A percentile compares a stretch with the other conserved stretches of the same genome.
phyloP scores from a whole-genome alignment of 192 early-diverging fungal species.

The Coemansia sp. region DNA sequence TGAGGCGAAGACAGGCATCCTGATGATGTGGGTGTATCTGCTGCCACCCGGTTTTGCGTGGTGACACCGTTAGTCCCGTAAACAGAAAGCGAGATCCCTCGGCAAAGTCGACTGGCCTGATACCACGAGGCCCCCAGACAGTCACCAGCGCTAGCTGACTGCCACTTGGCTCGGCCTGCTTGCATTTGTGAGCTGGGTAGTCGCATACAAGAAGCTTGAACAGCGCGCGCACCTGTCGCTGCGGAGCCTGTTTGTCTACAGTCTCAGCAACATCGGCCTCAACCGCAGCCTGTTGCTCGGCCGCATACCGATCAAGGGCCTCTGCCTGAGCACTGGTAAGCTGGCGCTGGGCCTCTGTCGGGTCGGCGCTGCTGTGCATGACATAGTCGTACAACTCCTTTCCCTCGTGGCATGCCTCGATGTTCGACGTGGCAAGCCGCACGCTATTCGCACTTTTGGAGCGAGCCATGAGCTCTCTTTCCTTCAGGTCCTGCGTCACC shows the following conservation, averaged over 20 bases:
- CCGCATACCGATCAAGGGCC: conserved; percentile 6
- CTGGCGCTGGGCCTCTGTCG: conserved; percentile 10
- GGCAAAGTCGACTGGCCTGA: conserved; percentile 24
- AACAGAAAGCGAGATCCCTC: conserved; percentile 40
- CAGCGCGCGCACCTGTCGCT: conserved; percentile 29
- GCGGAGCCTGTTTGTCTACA: conserved; percentile 19
- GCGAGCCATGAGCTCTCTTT: neutral
- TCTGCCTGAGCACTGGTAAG: conserved; percentile 15
- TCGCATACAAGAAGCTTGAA: conserved; percentile 47
- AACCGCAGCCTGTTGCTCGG: conserved; percentile 2
- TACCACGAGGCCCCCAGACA: conserved; percentile 34
- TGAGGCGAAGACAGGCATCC: conserved; percentile 20
- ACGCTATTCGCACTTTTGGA: neutral
- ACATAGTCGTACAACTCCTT: conserved; percentile 14
- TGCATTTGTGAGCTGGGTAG: conserved; percentile 38
- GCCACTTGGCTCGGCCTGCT: neutral
- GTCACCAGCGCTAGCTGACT: conserved; percentile 29
- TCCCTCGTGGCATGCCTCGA: conserved; percentile 8
- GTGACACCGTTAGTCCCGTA: conserved; percentile 27
- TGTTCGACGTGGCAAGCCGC: neutral
- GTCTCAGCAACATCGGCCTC: conserved; percentile 3
- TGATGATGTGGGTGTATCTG: neutral
- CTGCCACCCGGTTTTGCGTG: conserved; percentile 5
- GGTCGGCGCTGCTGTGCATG: conserved; percentile 4
- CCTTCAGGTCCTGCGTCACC: conserved; percentile 17